Evolutionary conservation across 176 grass and related monocot species (phyloP).

Genomic region (Zoysia pacifica): DNA sequence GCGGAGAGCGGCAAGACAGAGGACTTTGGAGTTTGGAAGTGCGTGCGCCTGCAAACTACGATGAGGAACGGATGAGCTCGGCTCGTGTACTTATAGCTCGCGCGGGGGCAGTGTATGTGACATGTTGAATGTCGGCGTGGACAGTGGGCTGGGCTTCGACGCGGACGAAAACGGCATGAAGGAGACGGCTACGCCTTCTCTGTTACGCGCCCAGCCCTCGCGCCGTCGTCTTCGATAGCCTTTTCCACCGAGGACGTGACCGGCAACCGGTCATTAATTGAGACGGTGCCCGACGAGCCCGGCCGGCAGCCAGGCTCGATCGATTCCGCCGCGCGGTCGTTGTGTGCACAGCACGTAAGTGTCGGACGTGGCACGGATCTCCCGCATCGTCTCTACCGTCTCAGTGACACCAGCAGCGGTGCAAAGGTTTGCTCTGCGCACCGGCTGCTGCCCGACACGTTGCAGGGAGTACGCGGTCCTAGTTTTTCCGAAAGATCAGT

Average conservation of each 20-base stretch:
- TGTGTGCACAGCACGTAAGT: background rate
- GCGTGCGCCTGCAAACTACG: constrained; percentile 19
- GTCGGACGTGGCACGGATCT: background rate
- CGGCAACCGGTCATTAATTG: background rate
- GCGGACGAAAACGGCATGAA: too few species aligned
- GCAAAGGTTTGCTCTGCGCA: too few species aligned
- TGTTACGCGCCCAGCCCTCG: background rate
- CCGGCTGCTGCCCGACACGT: background rate
- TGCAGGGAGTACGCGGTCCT: background rate
- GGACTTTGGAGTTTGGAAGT: constrained; percentile 28
- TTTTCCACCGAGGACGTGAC: constrained; percentile 3
- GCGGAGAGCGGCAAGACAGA: background rate
- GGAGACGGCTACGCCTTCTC: background rate
- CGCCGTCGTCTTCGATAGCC: background rate
- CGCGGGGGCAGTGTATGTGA: too few species aligned
- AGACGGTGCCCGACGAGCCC: constrained; percentile 30
- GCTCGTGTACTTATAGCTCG: constrained; percentile 32
- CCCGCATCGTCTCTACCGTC: background rate
- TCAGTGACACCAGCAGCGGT: background rate
- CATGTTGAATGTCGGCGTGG: too few species aligned
- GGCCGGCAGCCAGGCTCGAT: background rate
- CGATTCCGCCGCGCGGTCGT: background rate
- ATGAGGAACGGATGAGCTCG: constrained; percentile 6
- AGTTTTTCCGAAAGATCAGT: background rate
- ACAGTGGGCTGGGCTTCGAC: too few species aligned